These are phyloP conservation scores for Saccharum officinarum DNA, from an alignment of 176 grass and related monocot species.

Conservation along the genomic window DNA sequence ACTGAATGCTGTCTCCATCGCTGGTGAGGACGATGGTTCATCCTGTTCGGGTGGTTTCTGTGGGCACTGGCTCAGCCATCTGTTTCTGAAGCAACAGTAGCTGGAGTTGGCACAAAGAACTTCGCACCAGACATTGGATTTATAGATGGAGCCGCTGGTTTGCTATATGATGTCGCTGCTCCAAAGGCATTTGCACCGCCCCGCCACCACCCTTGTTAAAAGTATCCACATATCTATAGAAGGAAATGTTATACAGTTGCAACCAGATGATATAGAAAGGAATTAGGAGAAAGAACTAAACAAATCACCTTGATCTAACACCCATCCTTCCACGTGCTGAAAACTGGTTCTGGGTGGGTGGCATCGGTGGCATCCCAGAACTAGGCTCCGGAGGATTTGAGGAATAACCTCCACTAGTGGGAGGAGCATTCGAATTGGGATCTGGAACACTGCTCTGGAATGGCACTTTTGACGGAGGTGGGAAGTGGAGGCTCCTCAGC, in stretches of 20 bases:
- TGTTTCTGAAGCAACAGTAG: conserved; percentile 32
- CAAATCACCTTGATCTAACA: conserved; percentile 79
- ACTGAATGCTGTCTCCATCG: conserved; percentile 29
- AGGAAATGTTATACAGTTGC: background rate
- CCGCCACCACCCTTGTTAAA: conserved; percentile 80
- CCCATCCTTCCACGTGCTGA: conserved; percentile 74
- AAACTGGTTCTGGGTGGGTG: conserved; percentile 90
- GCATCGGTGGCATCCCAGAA: conserved; percentile 66
- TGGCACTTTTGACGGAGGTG: conserved; percentile 67
- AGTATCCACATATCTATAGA: conserved; percentile 82
- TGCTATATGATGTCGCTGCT: conserved; percentile 41
- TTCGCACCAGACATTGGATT: conserved; percentile 52
- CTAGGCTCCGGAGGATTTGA: conserved; percentile 30
- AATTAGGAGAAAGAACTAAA: background rate
- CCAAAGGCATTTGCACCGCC: conserved; percentile 40
- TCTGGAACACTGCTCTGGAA: conserved; percentile 57
- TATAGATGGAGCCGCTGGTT: conserved; percentile 51
- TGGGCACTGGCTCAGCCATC: conserved; percentile 4
- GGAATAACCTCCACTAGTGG: conserved; percentile 29
- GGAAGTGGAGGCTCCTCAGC: conserved; percentile 64
- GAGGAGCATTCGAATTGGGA: conserved; percentile 47
- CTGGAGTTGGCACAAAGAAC: conserved; percentile 68
- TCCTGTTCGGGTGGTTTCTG: conserved; percentile 22
- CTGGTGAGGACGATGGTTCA: conserved; percentile 6
- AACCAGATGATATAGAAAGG: background rate